Conservation (phyloP, 192 early-diverging fungal genomes). For the Coemansia sp. region DNA sequence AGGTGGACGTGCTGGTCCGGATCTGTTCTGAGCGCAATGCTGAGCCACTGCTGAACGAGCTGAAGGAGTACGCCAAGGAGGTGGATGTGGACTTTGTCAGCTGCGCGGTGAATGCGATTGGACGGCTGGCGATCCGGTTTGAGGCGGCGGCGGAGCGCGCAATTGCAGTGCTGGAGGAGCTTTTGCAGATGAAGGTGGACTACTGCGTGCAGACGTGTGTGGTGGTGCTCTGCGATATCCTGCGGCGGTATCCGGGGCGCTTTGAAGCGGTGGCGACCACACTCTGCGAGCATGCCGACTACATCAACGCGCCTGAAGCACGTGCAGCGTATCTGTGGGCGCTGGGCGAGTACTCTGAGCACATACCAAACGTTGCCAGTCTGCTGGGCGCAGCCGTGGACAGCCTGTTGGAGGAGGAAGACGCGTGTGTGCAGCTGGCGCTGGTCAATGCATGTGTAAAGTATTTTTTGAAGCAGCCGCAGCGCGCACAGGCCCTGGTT, state of each 20-base stretch:
- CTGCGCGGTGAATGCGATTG: conserved; percentile 85
- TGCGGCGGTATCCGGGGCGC: conserved; percentile 87
- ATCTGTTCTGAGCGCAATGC: conserved; percentile 83
- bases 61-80: conserved; percentile 96
- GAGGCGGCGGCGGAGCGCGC: conserved; percentile 83
- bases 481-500: conserved; percentile 80
- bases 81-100: conserved; percentile 97
- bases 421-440: conserved; percentile 84
- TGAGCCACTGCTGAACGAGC: conserved; percentile 88
- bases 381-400: conserved; percentile 79
- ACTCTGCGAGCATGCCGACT: conserved; percentile 88
- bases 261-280: conserved; percentile 85
- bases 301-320: conserved; percentile 87
- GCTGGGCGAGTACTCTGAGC: conserved; percentile 92
- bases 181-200: conserved; percentile 85
- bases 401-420: conserved; percentile 80
- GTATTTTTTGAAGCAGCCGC: conserved; percentile 90
- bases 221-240: conserved; percentile 91
- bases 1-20: conserved; percentile 90
- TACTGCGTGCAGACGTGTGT: conserved; percentile 92
- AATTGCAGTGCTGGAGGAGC: conserved; percentile 82
- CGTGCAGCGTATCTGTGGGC: conserved; percentile 93
- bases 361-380: conserved; percentile 79
- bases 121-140: conserved; percentile 90
- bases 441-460: conserved; percentile 90